These are phyloP conservation scores for Karstenula rhodostoma DNA, from an alignment of 2,329 filamentous ascomycete species.

Conservation along the genomic window DNA sequence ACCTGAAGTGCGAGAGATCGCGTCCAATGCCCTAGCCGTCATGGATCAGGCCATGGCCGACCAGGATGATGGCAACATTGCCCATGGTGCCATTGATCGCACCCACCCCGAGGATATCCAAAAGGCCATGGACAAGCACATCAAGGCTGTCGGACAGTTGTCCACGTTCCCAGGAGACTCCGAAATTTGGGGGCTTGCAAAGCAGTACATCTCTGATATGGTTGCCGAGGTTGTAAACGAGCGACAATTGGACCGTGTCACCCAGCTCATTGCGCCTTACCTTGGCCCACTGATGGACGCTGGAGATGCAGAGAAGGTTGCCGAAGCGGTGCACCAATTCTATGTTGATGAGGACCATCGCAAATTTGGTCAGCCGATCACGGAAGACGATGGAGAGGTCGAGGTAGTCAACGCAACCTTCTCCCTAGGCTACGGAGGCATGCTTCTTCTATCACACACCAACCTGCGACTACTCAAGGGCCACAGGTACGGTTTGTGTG, in stretches of 20 bases:
- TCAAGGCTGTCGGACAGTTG: constrained; percentile 73
- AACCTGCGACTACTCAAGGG: constrained; percentile 94
- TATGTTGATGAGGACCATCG: constrained; percentile 86
- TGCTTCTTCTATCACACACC: constrained; percentile 95
- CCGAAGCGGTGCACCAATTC: constrained; percentile 75
- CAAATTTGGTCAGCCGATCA: constrained; percentile 82
- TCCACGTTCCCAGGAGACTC: constrained; percentile 67
- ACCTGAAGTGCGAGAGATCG: constrained; percentile 92
- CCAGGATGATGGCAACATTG: constrained; percentile 62
- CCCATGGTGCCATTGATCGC: constrained; percentile 66
- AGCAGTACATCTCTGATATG: constrained; percentile 81
- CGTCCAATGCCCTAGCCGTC: constrained; percentile 79
- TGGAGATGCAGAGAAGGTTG: constrained; percentile 70
- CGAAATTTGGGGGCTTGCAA: constrained; percentile 70
- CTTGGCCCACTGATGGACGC: constrained; percentile 73
- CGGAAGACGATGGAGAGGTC: constrained; percentile 89
- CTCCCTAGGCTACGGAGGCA: constrained; percentile 96
- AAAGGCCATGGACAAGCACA: constrained; percentile 76
- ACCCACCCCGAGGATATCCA: constrained; percentile 76
- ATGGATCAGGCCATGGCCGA: constrained; percentile 91
- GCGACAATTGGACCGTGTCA: constrained; percentile 78
- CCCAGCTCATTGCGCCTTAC: constrained; percentile 75
- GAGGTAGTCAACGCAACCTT: constrained; percentile 99
- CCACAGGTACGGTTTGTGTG: constrained; percentile 95
- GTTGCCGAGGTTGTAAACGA: constrained; percentile 88